These are phyloP conservation scores for Pleurotus tuoliensis DNA, from an alignment of 768 basidiomycete genomes.

Conservation along the genomic window DNA sequence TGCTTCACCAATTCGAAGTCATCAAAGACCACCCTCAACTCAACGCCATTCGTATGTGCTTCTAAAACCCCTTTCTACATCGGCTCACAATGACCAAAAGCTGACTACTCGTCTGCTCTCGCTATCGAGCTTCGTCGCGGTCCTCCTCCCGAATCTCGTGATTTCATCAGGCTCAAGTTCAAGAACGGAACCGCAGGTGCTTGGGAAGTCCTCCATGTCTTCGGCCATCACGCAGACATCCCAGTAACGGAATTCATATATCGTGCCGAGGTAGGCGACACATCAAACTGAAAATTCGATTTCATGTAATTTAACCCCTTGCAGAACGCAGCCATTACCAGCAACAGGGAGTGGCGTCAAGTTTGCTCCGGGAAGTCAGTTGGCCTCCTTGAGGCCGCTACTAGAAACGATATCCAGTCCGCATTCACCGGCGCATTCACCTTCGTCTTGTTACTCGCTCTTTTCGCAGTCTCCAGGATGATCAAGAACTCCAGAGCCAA, in stretches of 20 bases:
- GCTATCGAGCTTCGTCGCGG: constrained; percentile 79
- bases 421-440: constrained; percentile 33
- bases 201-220: constrained; percentile 69
- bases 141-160: constrained; percentile 68
- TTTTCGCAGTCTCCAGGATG: constrained; percentile 34
- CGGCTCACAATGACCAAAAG: constrained; percentile 31
- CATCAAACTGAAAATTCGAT: no score
- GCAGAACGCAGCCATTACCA: constrained; percentile 49
- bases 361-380: constrained; percentile 33
- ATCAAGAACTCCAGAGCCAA: constrained; percentile 36
- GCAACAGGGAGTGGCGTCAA: constrained; percentile 52
- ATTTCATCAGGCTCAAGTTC: constrained; percentile 83
- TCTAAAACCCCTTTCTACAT: neutral
- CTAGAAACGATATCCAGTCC: constrained; percentile 22
- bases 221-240: constrained; percentile 72
- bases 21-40: constrained; percentile 53
- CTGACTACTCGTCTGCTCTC: constrained; percentile 69
- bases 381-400: constrained; percentile 22
- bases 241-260: constrained; percentile 85
- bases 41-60: constrained; percentile 58
- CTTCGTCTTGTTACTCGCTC: constrained; percentile 33
- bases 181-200: constrained; percentile 69
- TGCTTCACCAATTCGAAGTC: constrained; percentile 77
- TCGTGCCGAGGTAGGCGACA: constrained; percentile 59
- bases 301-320: neutral